Evolutionary conservation across 805 yeast species (phyloP).

Genomic region (Metschnikowia aberdeeniae): DNA sequence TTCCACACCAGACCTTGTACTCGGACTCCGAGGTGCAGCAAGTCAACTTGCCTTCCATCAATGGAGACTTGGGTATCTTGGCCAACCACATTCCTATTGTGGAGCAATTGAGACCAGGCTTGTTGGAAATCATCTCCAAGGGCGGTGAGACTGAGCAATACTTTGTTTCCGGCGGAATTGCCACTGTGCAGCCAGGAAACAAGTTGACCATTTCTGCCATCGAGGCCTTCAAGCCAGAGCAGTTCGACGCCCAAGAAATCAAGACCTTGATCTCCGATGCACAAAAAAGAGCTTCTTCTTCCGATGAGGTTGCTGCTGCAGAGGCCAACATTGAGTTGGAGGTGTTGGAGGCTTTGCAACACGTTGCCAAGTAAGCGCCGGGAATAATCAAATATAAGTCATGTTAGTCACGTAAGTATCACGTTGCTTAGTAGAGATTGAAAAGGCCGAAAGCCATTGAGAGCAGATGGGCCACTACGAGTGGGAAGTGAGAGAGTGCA

Average conservation of each 20-base stretch:
- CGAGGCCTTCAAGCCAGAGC: slow-evolving; percentile 90
- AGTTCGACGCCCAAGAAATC: slow-evolving; percentile 76
- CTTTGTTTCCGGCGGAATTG: slow-evolving; percentile 95
- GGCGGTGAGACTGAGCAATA: slow-evolving; percentile 68
- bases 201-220: slow-evolving; percentile 85
- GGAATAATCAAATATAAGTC: slow-evolving; percentile 2
- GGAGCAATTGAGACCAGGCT: slow-evolving; percentile 95
- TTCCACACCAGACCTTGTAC: slow-evolving; percentile 78
- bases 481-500: too few species aligned
- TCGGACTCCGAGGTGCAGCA: slow-evolving; percentile 55
- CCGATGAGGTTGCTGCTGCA: slow-evolving; percentile 86
- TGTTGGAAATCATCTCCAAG: slow-evolving; percentile 84
- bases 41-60: slow-evolving; percentile 92
- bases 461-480: too few species aligned
- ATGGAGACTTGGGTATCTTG: slow-evolving; percentile 95
- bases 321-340: slow-evolving; percentile 95
- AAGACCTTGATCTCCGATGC: slow-evolving; percentile 86
- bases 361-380: slow-evolving; percentile 59
- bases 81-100: slow-evolving; percentile 97
- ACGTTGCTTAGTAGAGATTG: too few species aligned
- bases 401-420: background rate
- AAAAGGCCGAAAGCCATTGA: too few species aligned
- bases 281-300: slow-evolving; percentile 78
- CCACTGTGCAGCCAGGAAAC: slow-evolving; percentile 93
- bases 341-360: slow-evolving; percentile 90